A percentile compares a stretch with the other conserved stretches of the same genome.
phyloP scores from a whole-genome alignment of 345 rosid species.

The Murraya paniculata region DNA sequence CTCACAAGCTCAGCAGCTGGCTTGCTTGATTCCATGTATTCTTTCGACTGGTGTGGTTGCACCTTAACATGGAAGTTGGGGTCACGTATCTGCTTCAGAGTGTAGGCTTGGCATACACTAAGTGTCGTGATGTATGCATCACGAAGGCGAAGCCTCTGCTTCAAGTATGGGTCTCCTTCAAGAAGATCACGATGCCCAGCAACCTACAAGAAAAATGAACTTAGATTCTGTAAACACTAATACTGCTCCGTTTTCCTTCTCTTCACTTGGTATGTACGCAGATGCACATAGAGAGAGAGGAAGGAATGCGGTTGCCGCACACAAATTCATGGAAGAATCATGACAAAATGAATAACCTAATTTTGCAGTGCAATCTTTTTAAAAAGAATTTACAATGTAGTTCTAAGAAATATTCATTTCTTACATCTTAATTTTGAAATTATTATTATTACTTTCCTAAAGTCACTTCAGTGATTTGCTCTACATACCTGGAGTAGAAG shows the following conservation, averaged over 20 bases:
- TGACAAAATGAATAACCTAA: not conserved
- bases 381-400: not conserved
- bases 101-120: constrained; percentile 89
- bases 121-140: constrained; percentile 90
- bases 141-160: constrained; percentile 89
- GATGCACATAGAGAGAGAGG: not conserved
- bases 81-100: constrained; percentile 82
- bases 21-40: constrained; percentile 64
- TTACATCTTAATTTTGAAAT: not conserved
- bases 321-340: not conserved
- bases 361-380: too few relatives aligned
- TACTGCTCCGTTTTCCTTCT: not conserved
- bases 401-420: not conserved
- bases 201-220: constrained; percentile 31
- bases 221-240: not conserved
- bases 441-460: not conserved
- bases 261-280: not conserved
- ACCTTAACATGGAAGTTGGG: constrained; percentile 67
- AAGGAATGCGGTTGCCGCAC: not conserved
- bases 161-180: constrained; percentile 94
- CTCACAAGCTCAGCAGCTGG: constrained; percentile 78
- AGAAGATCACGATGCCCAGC: constrained; percentile 87
- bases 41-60: constrained; percentile 73
- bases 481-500: constrained; percentile 80
- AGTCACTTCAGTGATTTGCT: not conserved